phyloP scores from a whole-genome alignment of 345 rosid genomes.

The Erysimum cheiranthoides region DNA sequence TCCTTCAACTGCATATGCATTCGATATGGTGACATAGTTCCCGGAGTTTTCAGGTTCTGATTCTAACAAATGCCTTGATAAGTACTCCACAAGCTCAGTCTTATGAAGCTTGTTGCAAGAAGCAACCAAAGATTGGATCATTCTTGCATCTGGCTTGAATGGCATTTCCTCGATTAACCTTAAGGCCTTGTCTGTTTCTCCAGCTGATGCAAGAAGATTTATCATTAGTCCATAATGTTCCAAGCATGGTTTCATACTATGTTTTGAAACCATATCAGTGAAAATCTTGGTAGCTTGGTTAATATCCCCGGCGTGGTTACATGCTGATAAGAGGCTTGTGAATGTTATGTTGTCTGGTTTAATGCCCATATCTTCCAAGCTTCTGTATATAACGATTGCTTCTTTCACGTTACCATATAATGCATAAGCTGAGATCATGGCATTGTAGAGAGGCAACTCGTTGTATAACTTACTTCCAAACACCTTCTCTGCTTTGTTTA shows the following conservation, averaged over 20 bases:
- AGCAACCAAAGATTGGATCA: slow-evolving; percentile 55
- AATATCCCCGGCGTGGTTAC: slow-evolving; percentile 51
- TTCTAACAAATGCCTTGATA: slow-evolving; percentile 45
- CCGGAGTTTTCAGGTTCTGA: slow-evolving; percentile 57
- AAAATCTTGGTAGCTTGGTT: slow-evolving; percentile 53
- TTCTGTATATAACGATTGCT: slow-evolving; percentile 46
- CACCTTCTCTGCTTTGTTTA: slow-evolving; percentile 52
- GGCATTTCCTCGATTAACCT: slow-evolving; percentile 51
- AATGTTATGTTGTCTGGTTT: slow-evolving; percentile 60
- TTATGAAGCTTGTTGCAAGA: slow-evolving; percentile 49
- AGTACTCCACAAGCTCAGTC: slow-evolving; percentile 49
- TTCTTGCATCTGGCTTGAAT: slow-evolving; percentile 53
- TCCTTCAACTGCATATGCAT: slow-evolving; percentile 59
- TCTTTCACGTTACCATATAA: slow-evolving; percentile 52
- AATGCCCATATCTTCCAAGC: slow-evolving; percentile 41
- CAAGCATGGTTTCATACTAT: slow-evolving; percentile 45
- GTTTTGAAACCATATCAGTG: slow-evolving; percentile 45
- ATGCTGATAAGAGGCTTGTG: slow-evolving; percentile 55
- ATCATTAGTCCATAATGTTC: slow-evolving; percentile 65
- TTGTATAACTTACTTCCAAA: slow-evolving; percentile 42
- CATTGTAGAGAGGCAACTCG: slow-evolving; percentile 55
- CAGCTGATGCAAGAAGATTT: slow-evolving; percentile 53
- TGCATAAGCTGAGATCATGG: slow-evolving; percentile 60
- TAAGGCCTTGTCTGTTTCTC: slow-evolving; percentile 53
- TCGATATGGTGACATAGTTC: slow-evolving; percentile 61